Percentiles rank a stretch among this genome's conserved stretches.
Conservation (phyloP, 2,329 filamentous ascomycete genomes). For the Neonectria neomacrospora region DNA sequence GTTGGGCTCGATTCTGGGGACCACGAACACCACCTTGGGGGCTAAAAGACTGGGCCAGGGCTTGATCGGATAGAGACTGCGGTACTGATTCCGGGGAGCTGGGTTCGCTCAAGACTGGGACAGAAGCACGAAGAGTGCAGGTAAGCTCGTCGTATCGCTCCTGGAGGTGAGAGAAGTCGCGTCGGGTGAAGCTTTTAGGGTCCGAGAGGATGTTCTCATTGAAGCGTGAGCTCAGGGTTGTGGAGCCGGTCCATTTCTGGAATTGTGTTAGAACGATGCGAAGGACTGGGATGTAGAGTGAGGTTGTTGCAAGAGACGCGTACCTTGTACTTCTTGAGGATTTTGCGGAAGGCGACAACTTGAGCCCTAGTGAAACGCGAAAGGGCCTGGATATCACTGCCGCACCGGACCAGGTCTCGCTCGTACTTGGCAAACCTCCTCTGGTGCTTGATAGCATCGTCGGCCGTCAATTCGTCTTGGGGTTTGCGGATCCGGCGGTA, state of each 20-base stretch:
- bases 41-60: conserved; percentile 24
- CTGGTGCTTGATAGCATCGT: conserved; percentile 58
- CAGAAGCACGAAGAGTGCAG: conserved; percentile 57
- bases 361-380: conserved; percentile 80
- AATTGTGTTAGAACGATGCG: conserved; percentile 15
- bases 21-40: conserved; percentile 29
- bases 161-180: conserved; percentile 68
- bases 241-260: conserved; percentile 84
- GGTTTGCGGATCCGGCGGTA: conserved; percentile 58
- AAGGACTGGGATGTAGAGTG: neutral
- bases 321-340: conserved; percentile 83
- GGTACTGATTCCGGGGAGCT: conserved; percentile 51
- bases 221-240: conserved; percentile 72
- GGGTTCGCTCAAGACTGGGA: conserved; percentile 53
- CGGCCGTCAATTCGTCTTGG: conserved; percentile 41
- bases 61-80: conserved; percentile 28
- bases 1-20: conserved; percentile 44
- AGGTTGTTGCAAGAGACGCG: conserved; percentile 4
- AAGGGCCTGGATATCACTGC: conserved; percentile 76
- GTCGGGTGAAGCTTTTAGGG: conserved; percentile 77
- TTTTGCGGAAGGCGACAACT: conserved; percentile 80
- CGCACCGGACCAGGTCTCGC: conserved; percentile 65
- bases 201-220: conserved; percentile 72
- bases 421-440: conserved; percentile 65
- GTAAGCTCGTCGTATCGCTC: conserved; percentile 63